Base-by-base conservation (phyloP, 129 eudicot species). In the Saussurea involucrata region DNA sequence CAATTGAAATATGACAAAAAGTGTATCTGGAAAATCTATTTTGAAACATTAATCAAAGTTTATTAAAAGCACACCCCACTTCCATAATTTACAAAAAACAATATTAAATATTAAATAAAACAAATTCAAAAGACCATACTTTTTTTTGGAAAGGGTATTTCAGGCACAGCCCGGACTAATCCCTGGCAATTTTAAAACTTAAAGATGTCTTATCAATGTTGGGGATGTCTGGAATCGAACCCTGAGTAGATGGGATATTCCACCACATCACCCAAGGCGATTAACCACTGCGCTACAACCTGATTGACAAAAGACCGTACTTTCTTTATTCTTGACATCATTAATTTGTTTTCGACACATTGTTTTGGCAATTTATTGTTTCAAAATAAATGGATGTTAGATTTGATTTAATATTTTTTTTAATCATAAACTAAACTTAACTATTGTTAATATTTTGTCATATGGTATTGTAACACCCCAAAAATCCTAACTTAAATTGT, bases 1-100 rank as follows among this genome's bases (percentile, higher is more conserved):
- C 9, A 24, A 65, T 72, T 24, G 55, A 79, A 64, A 32, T 72
- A 64, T 79, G 83, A 64, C 78, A 79, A 79, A 79, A 64, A 49
- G 64, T 72, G 68, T 65, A 72, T 79, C 73, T 34, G 32, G 7
- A 42, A 63, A 46, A 64, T 72, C 74, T 21, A 28, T 5, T 79
- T 72, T 79, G 55, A 71, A 72, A 27, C 18, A 60, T 58, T 79
- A 79, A 37, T 70, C 66, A 61, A 79, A 63, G 65, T 64, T 17
- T 69, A 60, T 78, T 27, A 9, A 40, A 70, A 63, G 64, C 70
- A 66, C 46, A 20, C 69, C 79, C 63, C 79, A 73, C 74, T 64
- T 34, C 8, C 33, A 37, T 40, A 37, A 20, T 61, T 69, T 60
- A 69, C 36, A 60, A 27, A 27, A 27, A 27, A 27, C 2, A 27